These are phyloP conservation scores for Gossypium longicalyx DNA, from an alignment of 345 rosid species.

Conservation along the genomic window DNA sequence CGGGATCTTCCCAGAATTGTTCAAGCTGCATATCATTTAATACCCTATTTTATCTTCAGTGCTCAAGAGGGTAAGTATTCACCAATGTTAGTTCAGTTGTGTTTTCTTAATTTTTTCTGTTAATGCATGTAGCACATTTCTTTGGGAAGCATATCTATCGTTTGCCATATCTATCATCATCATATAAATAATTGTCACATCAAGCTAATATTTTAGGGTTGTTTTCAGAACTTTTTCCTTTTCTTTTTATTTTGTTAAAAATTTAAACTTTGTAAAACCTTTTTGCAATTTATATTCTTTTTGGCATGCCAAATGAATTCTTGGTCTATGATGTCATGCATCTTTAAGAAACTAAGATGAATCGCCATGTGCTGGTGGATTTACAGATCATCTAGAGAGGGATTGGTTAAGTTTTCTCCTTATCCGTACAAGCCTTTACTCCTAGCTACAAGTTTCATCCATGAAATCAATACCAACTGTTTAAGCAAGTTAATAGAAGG, in stretches of 20 bases:
- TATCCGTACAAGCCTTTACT: background rate
- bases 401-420: background rate
- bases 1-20: constrained; percentile 83
- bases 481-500: background rate
- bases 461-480: background rate
- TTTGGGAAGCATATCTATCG: background rate
- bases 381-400: background rate
- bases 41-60: constrained; percentile 86
- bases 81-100: background rate
- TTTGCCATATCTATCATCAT: background rate
- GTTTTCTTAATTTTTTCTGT: background rate
- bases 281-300: background rate
- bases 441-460: background rate
- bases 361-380: background rate
- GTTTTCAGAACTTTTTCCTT: background rate
- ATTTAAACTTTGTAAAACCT: background rate
- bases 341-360: background rate
- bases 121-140: background rate
- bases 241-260: background rate
- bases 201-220: background rate
- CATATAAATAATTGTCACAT: background rate
- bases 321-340: background rate
- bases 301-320: background rate
- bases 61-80: constrained; percentile 72
- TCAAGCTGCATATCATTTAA: constrained; percentile 70